Evolutionary conservation across 352 stramenopile genomes (phyloP).

Genomic region (Globisporangium yorkense): DNA sequence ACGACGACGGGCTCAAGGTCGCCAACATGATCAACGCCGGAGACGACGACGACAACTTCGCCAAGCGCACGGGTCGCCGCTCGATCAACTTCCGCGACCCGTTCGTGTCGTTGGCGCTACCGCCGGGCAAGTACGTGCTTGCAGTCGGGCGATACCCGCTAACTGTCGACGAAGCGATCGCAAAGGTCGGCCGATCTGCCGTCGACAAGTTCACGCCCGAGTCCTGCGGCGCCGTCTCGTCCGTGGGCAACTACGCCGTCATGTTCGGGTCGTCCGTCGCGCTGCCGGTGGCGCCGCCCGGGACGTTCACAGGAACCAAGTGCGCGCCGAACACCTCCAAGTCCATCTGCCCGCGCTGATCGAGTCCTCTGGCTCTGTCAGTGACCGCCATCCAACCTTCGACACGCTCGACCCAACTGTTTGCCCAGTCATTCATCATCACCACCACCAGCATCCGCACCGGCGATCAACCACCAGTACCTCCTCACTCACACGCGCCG

Average conservation of each 20-base stretch:
- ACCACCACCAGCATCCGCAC: not conserved
- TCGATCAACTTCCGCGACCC: constrained; percentile 71
- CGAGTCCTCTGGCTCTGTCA: not conserved
- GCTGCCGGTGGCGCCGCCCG: constrained; percentile 30
- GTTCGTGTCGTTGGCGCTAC: constrained; percentile 56
- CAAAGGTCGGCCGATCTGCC: constrained; percentile 21
- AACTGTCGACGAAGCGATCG: constrained; percentile 46
- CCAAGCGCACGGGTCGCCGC: constrained; percentile 31
- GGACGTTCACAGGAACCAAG: constrained; percentile 34
- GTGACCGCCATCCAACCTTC: not conserved
- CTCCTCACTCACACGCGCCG: not conserved
- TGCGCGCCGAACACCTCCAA: constrained; percentile 17
- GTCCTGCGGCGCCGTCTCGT: constrained; percentile 31
- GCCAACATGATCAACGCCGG: constrained; percentile 41
- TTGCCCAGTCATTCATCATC: too few relatives aligned
- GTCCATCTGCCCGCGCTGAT: constrained; percentile 6
- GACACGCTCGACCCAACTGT: too few relatives aligned
- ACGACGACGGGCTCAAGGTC: constrained; percentile 20
- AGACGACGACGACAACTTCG: constrained; percentile 64
- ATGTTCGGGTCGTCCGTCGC: constrained; percentile 33
- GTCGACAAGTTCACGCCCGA: constrained; percentile 40
- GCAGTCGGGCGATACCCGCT: constrained; percentile 64
- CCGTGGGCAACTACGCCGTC: constrained; percentile 48
- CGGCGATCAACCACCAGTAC: not conserved
- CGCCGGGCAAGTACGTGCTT: constrained; percentile 43